A percentile compares a stretch with the other conserved stretches of the same genome.
These are phyloP conservation scores for Penicillium macrosclerotiorum DNA, from an alignment of 495 filamentous ascomycete genomes.

Conservation along the genomic window DNA sequence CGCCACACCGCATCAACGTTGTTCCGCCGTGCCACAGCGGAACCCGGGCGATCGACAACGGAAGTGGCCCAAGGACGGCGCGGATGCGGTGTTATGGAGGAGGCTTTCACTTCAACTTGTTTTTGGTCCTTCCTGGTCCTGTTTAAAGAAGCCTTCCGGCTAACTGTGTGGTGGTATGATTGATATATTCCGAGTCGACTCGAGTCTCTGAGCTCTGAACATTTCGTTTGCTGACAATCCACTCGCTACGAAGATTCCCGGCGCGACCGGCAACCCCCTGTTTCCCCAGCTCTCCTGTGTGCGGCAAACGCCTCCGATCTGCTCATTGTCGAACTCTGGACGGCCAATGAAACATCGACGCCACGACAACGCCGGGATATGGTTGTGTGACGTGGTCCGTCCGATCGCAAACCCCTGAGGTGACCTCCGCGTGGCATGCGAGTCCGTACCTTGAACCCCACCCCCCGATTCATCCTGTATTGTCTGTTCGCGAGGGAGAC, in stretches of 20 bases:
- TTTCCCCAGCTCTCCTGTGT: slow-evolving; percentile 12
- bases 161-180: background rate
- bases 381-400: slow-evolving; percentile 31
- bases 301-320: slow-evolving; percentile 4
- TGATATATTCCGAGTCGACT: background rate
- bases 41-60: slow-evolving; percentile 35
- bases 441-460: slow-evolving; percentile 18
- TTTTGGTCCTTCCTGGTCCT: slow-evolving; percentile 6
- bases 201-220: too few relatives aligned
- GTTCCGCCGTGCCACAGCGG: slow-evolving; percentile 32
- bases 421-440: slow-evolving; percentile 29
- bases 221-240: slow-evolving; percentile 9
- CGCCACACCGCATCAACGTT: slow-evolving; percentile 40
- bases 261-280: slow-evolving; percentile 21
- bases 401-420: slow-evolving; percentile 30
- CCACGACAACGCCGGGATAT: slow-evolving; percentile 23
- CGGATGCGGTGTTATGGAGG: slow-evolving; percentile 12
- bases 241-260: background rate
- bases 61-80: slow-evolving; percentile 32
- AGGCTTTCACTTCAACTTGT: slow-evolving; percentile 4
- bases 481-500: background rate
- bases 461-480: background rate
- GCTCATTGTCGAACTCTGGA: slow-evolving; percentile 2
- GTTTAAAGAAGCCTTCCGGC: background rate
- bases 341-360: slow-evolving; percentile 25